These are phyloP conservation scores for Plasmodium billcollinsi DNA, from an alignment of 169 alveolate species.

Conservation along the genomic window DNA sequence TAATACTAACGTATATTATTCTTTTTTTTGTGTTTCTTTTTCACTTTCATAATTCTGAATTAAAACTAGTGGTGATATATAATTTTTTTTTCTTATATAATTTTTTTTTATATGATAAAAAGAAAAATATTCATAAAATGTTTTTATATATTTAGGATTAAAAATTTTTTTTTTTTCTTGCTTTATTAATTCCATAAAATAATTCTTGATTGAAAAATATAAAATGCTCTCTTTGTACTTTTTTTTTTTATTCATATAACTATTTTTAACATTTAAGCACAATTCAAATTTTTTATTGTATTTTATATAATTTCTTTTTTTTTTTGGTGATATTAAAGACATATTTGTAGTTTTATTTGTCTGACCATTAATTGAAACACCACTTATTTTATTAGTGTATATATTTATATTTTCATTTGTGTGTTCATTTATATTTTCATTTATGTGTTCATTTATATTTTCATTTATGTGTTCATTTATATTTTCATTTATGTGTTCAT, in stretches of 20 bases:
- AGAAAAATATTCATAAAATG: conserved; percentile 67
- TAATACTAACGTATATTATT: too few species aligned
- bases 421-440: too few species aligned
- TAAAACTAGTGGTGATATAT: conserved; percentile 46
- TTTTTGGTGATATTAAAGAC: not conserved
- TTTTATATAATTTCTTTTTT: conserved; percentile 3
- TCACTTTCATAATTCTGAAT: conserved; percentile 14
- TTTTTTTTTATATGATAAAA: conserved; percentile 64
- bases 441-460: too few species aligned
- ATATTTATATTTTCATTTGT: too few species aligned
- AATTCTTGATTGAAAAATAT: conserved; percentile 61
- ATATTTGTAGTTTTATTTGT: not conserved
- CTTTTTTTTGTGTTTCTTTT: not conserved
- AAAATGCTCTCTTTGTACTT: conserved; percentile 33
- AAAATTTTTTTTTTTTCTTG: conserved; percentile 6
- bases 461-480: not conserved
- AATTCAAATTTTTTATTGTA: conserved; percentile 27
- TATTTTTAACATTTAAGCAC: conserved; percentile 30
- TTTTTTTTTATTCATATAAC: conserved; percentile 40
- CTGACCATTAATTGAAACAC: not conserved
- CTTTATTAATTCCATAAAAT: conserved; percentile 12
- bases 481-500: not conserved
- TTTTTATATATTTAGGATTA: conserved; percentile 36
- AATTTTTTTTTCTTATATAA: conserved; percentile 66
- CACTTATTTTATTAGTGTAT: too few species aligned